Conservation (phyloP, 768 basidiomycete genomes). For the Russula emetica region DNA sequence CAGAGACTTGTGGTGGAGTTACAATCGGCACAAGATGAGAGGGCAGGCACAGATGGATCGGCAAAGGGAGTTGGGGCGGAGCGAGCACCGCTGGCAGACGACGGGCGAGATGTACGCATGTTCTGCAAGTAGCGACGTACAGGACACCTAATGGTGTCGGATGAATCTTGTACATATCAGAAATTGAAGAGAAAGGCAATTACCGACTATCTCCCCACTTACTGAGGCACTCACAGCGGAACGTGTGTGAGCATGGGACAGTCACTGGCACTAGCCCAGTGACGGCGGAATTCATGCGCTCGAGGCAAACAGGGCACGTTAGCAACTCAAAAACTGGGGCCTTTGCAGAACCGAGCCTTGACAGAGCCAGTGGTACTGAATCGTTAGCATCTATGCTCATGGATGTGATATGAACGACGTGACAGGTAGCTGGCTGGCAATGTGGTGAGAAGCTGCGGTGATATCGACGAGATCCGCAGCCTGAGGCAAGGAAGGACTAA, state of each 20-base stretch:
- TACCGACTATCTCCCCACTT: too few species aligned
- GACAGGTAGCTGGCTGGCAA: slow-evolving; percentile 79
- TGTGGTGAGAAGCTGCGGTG: slow-evolving; percentile 11
- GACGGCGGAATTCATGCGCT: slow-evolving; percentile 90
- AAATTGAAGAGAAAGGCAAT: too few species aligned
- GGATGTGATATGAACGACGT: slow-evolving; percentile 75
- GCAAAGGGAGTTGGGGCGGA: slow-evolving; percentile 61
- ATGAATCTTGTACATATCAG: too few species aligned
- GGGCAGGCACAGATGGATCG: slow-evolving; percentile 41
- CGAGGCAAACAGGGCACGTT: slow-evolving; percentile 95
- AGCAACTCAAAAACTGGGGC: slow-evolving; percentile 74
- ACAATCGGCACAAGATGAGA: slow-evolving; percentile 69
- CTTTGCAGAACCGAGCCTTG: slow-evolving; percentile 49
- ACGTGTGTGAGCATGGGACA: too few species aligned
- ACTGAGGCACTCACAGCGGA: too few species aligned
- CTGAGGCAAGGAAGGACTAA: slow-evolving; percentile 35
- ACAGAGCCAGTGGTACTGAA: slow-evolving; percentile 53
- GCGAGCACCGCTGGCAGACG: too few species aligned
- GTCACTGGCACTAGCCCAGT: slow-evolving; percentile 90
- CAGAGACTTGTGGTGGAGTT: slow-evolving; percentile 80
- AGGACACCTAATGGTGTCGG: too few species aligned
- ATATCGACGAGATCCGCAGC: background rate
- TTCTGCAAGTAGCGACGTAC: too few species aligned
- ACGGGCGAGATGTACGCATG: too few species aligned
- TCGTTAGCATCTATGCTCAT: slow-evolving; percentile 67